Evolutionary conservation across 2,329 filamentous ascomycete species (phyloP).

Genomic region (Alternaria panax): DNA sequence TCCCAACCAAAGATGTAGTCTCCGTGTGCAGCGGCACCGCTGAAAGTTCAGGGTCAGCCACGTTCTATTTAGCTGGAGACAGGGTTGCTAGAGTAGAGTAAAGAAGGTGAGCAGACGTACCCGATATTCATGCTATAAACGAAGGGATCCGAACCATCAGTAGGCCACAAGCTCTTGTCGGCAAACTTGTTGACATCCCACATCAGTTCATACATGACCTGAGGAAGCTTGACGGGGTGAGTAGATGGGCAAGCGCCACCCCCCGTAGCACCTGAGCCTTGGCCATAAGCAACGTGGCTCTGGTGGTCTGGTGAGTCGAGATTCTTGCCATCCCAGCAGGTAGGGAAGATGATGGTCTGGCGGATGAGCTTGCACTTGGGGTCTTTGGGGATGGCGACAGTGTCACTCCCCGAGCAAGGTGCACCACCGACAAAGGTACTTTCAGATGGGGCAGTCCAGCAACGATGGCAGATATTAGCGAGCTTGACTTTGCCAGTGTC

Average conservation of each 20-base stretch:
- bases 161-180: conserved; percentile 42
- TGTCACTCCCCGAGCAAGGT: conserved; percentile 60
- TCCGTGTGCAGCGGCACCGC: conserved; percentile 42
- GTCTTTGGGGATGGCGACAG: conserved; percentile 58
- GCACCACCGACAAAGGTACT: conserved; percentile 58
- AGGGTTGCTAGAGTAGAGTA: background rate
- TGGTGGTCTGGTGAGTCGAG: conserved; percentile 45
- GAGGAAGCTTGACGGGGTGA: conserved; percentile 44
- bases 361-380: conserved; percentile 62
- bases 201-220: conserved; percentile 49
- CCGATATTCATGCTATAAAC: conserved; percentile 47
- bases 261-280: conserved; percentile 55
- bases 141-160: conserved; percentile 43
- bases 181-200: conserved; percentile 44
- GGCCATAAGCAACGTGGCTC: conserved; percentile 57
- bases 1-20: conserved; percentile 57
- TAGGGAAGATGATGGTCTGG: conserved; percentile 61
- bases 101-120: conserved; percentile 16
- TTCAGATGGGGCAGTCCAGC: conserved; percentile 55
- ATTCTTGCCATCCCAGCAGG: conserved; percentile 42
- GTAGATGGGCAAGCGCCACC: conserved; percentile 57
- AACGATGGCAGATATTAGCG: conserved; percentile 45
- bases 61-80: background rate
- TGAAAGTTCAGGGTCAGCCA: background rate
- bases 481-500: conserved; percentile 39